A percentile compares a stretch with the other conserved stretches of the same genome.
phyloP scores from a whole-genome alignment of 78 protist genomes.

The Planoprotostelium fungivorum region DNA sequence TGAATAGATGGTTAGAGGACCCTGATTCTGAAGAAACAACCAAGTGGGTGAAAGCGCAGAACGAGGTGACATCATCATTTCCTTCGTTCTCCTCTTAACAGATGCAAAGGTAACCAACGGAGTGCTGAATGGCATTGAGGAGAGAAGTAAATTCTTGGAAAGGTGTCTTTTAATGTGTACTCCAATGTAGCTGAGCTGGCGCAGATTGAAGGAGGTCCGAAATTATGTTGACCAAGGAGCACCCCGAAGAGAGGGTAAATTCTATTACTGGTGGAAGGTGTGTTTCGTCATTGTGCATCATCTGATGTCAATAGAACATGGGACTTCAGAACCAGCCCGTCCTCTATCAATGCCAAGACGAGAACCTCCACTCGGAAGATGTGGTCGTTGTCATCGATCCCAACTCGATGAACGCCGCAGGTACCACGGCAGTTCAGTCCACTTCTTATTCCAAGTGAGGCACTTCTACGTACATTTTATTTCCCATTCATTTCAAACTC shows the following conservation, averaged over 20 bases:
- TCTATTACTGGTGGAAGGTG: neutral
- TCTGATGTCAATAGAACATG: slow-evolving; percentile 10
- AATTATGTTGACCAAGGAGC: slow-evolving; percentile 10
- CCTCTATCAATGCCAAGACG: slow-evolving; percentile 14
- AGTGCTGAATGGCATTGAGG: slow-evolving; percentile 19
- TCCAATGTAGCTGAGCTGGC: neutral
- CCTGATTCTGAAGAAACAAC: slow-evolving; percentile 53
- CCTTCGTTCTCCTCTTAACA: neutral
- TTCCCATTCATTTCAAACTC: neutral
- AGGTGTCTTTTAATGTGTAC: neutral
- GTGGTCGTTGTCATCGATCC: slow-evolving; percentile 61
- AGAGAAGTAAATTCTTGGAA: slow-evolving; percentile 14
- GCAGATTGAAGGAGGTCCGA: slow-evolving; percentile 2
- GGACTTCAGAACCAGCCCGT: slow-evolving; percentile 38
- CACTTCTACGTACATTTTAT: slow-evolving; percentile 30
- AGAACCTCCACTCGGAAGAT: neutral
- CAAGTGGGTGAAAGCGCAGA: slow-evolving; percentile 36
- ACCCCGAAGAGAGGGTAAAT: slow-evolving; percentile 10
- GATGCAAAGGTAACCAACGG: slow-evolving; percentile 4
- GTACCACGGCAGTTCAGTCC: slow-evolving; percentile 20
- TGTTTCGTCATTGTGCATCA: neutral
- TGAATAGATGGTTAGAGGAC: slow-evolving; percentile 79
- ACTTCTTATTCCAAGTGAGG: neutral
- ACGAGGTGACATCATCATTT: neutral
- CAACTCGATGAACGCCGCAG: slow-evolving; percentile 58